These are phyloP conservation scores for Moesziomyces sp. DNA, from an alignment of 1,284 basidiomycete genomes.

Conservation along the genomic window DNA sequence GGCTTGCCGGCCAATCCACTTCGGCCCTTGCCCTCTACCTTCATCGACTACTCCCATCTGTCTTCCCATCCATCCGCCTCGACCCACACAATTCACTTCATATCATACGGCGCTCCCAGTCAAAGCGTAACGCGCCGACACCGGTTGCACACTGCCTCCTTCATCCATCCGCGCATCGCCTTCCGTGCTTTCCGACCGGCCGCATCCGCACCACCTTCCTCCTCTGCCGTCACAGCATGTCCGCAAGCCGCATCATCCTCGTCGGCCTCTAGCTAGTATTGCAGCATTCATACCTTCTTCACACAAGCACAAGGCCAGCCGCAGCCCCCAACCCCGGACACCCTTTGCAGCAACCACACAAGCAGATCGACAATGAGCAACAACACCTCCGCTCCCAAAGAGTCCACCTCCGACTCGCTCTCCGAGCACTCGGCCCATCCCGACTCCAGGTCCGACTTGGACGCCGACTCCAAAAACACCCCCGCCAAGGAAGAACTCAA, in stretches of 20 bases:
- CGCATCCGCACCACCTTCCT: not conserved
- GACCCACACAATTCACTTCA: not conserved
- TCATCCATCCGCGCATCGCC: not conserved
- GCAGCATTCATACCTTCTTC: not conserved
- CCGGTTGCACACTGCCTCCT: not conserved
- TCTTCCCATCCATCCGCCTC: too few species aligned
- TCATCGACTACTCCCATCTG: too few species aligned
- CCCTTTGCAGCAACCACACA: not conserved
- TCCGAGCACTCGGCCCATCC: conserved; percentile 1
- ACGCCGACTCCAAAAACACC: conserved; percentile 14
- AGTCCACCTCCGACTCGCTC: conserved; percentile 7
- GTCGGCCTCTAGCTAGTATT: not conserved
- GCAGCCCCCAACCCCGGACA: too few species aligned
- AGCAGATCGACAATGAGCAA: conserved; percentile 5
- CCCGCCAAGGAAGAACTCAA: conserved; percentile 21
- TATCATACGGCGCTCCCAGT: not conserved
- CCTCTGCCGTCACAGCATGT: not conserved
- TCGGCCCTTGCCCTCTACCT: too few species aligned
- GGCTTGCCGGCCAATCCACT: too few species aligned
- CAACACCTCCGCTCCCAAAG: conserved; percentile 4
- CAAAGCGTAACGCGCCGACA: not conserved
- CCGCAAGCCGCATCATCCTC: not conserved
- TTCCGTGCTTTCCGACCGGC: too few species aligned
- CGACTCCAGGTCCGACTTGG: conserved; percentile 5
- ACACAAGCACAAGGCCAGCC: not conserved